phyloP scores from a whole-genome alignment of 106 monocot genomes.

The Apostasia shenzhenica region DNA sequence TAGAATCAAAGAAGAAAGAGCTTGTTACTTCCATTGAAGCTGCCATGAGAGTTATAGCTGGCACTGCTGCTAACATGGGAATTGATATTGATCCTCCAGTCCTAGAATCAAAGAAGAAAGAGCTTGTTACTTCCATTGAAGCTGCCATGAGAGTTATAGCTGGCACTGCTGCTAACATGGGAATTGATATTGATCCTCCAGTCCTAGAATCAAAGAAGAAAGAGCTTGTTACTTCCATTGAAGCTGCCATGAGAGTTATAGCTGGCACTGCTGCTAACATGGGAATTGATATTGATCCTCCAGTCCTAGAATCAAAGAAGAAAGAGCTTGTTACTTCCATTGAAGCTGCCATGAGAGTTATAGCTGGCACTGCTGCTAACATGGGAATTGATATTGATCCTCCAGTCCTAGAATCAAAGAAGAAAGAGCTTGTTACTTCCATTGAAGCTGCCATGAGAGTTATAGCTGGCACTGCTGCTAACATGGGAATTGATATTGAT shows the following conservation, averaged over 20 bases:
- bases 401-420: conserved; percentile 68
- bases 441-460: conserved; percentile 93
- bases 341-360: conserved; percentile 90
- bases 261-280: conserved; percentile 97
- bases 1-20: conserved; percentile 80
- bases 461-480: conserved; percentile 94
- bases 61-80: conserved; percentile 97
- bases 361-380: conserved; percentile 95
- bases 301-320: conserved; percentile 69
- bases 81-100: conserved; percentile 89
- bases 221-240: conserved; percentile 48
- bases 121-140: conserved; percentile 53
- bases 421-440: conserved; percentile 61
- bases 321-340: conserved; percentile 64
- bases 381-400: conserved; percentile 98
- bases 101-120: conserved; percentile 76
- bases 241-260: conserved; percentile 91
- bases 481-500: conserved; percentile 94
- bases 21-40: conserved; percentile 64
- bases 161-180: conserved; percentile 98
- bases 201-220: conserved; percentile 77
- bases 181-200: conserved; percentile 89
- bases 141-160: conserved; percentile 94
- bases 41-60: conserved; percentile 94
- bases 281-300: conserved; percentile 95